Percentiles rank a stretch among this genome's conserved stretches.
Evolutionary conservation across 2,329 filamentous ascomycete genomes (phyloP).

Genomic region (Trichoderma gracile): DNA sequence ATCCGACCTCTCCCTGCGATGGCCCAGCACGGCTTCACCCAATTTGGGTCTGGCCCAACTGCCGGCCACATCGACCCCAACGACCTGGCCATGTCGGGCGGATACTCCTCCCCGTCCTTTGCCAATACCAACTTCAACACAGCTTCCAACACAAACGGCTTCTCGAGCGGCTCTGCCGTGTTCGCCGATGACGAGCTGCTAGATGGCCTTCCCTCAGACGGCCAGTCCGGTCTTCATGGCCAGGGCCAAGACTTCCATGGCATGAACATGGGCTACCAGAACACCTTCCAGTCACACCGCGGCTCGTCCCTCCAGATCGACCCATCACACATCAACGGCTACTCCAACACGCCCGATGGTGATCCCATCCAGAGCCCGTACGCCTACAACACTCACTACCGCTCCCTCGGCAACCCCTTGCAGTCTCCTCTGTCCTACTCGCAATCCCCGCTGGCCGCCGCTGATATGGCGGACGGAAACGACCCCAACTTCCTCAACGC

Average conservation of each 20-base stretch:
- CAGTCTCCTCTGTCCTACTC: constrained; percentile 46
- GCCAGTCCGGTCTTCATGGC: constrained; percentile 52
- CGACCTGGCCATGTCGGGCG: constrained; percentile 70
- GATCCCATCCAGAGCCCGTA: constrained; percentile 92
- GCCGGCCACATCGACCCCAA: constrained; percentile 76
- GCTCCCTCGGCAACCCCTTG: constrained; percentile 56
- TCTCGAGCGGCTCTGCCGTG: constrained; percentile 73
- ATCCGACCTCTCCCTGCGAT: constrained; percentile 39
- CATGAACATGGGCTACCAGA: constrained; percentile 61
- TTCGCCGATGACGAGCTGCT: constrained; percentile 89
- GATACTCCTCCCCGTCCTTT: constrained; percentile 59
- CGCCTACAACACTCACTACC: constrained; percentile 79
- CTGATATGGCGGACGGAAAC: constrained; percentile 51
- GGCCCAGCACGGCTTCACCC: constrained; percentile 59
- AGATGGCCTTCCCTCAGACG: constrained; percentile 65
- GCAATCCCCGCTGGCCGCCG: constrained; percentile 44
- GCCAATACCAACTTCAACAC: constrained; percentile 56
- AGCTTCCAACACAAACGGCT: constrained; percentile 65
- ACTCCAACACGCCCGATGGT: constrained; percentile 88
- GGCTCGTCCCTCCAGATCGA: constrained; percentile 61
- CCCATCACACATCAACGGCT: constrained; percentile 72
- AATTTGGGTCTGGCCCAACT: constrained; percentile 56
- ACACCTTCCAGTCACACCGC: constrained; percentile 58
- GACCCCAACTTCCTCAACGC: constrained; percentile 62
- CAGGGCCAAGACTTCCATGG: constrained; percentile 59